Evolutionary conservation across 768 basidiomycete genomes (phyloP).

Genomic region (Kwoniella dejecticola): DNA sequence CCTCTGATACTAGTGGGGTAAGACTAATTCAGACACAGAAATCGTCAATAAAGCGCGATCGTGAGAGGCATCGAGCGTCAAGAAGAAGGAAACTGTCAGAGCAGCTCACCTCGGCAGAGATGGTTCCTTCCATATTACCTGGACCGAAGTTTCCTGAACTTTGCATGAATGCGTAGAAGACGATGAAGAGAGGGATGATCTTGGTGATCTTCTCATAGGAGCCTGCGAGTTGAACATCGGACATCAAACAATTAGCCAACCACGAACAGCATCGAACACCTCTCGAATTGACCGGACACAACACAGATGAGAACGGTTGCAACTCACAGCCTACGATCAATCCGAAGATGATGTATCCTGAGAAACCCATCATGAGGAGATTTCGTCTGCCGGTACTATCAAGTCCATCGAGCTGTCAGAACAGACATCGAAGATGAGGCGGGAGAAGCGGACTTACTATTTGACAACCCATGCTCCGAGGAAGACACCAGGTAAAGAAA

Average conservation of each 20-base stretch:
- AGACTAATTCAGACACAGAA: slow-evolving; percentile 58
- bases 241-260: background rate
- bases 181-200: slow-evolving; percentile 67
- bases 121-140: slow-evolving; percentile 62
- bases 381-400: slow-evolving; percentile 36
- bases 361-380: slow-evolving; percentile 60
- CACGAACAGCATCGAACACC: too few relatives aligned
- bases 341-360: slow-evolving; percentile 66
- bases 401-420: too few relatives aligned
- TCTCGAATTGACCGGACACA: too few relatives aligned
- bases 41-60: background rate
- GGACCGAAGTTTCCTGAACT: slow-evolving; percentile 68
- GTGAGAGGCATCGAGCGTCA: too few relatives aligned
- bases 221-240: background rate
- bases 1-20: slow-evolving; percentile 66
- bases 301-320: slow-evolving; percentile 30
- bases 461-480: slow-evolving; percentile 59
- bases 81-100: slow-evolving; percentile 1
- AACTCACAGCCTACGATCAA: slow-evolving; percentile 22
- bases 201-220: slow-evolving; percentile 66
- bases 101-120: slow-evolving; percentile 32
- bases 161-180: slow-evolving; percentile 75
- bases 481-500: slow-evolving; percentile 61
- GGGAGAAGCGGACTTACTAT: slow-evolving; percentile 51
- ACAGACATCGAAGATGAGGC: too few relatives aligned